These are phyloP conservation scores for Colletotrichum limetticola DNA, from an alignment of 2,329 filamentous ascomycete genomes.

Conservation along the genomic window DNA sequence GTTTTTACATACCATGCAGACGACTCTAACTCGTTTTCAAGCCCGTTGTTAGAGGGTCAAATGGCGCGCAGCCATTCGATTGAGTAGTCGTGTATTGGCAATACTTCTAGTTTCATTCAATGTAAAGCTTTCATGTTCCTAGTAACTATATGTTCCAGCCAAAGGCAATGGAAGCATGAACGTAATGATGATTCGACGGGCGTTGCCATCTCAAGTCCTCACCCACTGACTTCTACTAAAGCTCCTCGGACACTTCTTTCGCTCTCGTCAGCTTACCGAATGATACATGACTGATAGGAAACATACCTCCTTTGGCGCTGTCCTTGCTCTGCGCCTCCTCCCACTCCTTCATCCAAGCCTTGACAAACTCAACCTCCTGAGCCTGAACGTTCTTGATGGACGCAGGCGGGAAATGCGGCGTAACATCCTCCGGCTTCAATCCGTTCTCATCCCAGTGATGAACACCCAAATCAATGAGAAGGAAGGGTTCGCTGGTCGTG, in stretches of 20 bases:
- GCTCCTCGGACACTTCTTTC: not conserved
- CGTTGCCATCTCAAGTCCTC: not conserved
- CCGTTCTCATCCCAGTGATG: conserved; percentile 87
- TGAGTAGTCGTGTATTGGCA: not conserved
- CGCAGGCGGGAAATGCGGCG: conserved; percentile 64
- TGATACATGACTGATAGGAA: not conserved
- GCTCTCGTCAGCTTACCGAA: not conserved
- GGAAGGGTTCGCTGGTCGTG: conserved; percentile 74
- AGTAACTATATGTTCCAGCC: not conserved
- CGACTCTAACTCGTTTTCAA: not conserved
- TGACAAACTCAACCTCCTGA: conserved; percentile 69
- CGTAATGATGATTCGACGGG: not conserved
- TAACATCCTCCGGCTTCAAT: conserved; percentile 71
- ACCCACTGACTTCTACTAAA: not conserved
- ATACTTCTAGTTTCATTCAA: not conserved
- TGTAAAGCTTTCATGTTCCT: not conserved
- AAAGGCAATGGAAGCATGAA: not conserved
- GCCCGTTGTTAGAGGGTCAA: not conserved
- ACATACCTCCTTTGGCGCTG: not conserved
- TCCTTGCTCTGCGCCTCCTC: conserved; percentile 30
- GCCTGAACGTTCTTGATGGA: conserved; percentile 69
- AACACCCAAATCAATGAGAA: conserved; percentile 79
- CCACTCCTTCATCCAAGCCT: conserved; percentile 75
- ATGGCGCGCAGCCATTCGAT: not conserved
- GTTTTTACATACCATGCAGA: not conserved